Base-by-base conservation (phyloP, 768 basidiomycete genomes). In the Phaeotremella fagi region DNA sequence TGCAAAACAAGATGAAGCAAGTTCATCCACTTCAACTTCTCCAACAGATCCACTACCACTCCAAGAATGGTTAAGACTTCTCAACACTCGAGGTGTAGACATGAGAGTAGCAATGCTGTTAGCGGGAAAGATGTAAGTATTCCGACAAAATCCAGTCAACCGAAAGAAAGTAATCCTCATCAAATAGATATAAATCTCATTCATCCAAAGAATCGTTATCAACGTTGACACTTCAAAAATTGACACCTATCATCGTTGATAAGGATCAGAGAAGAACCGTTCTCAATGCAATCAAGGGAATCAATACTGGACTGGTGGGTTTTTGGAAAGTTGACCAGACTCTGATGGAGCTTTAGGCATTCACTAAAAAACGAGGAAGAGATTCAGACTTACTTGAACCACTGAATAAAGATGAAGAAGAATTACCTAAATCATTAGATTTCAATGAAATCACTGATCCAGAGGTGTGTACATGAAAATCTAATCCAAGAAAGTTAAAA, bases 31-130 rank as follows among this genome's bases (percentile, higher is more conserved):
- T n/a, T n/a, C n/a, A n/a, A n/a, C 38, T 18, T 38, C 54, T 2
- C 45, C 63, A 9, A 58, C 53, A 3, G 50, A 56, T 0, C 44
- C 55, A 12, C 55, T 74, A 7, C 58, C 67, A 0, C 48, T 74
- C 6, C 71, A 60, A 44, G 64, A 63, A 26, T 74, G 73, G 73
- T 48, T 74, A 5, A 70, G 70, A 51, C 45, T 67, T 23, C 57
- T 71, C 12, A 52, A 64, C 5, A 48, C 58, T 16, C 59, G 73
- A 43, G 71, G 67, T 0, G 70, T 71, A 4, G 65, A 72, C 31
- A 74, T 72, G 73, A 36, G 73, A 26, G 59, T 70, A 9, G 71
- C 69, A 0, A 74, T 74, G 71, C 52, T 48, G 7, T 41, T 74
- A 23, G 73, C 73, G 2, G 64, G 61, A 4, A 74, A 74, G 48